Conservation (phyloP, 768 basidiomycete species). For the Mycena polygramma region DNA sequence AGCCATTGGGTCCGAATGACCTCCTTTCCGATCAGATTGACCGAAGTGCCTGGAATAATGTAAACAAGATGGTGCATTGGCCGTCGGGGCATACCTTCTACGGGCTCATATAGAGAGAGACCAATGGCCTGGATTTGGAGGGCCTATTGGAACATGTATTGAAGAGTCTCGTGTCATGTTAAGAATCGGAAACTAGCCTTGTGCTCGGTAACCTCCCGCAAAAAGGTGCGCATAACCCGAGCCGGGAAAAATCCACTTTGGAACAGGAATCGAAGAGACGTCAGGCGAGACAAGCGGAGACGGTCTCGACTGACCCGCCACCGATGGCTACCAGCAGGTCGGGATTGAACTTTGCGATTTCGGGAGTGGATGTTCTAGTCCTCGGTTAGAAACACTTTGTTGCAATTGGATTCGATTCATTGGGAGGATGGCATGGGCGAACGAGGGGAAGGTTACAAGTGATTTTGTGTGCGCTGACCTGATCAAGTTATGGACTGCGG, state of each 20-base stretch:
- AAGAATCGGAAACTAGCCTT: constrained; percentile 43
- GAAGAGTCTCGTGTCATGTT: too few relatives aligned
- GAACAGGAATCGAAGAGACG: neutral
- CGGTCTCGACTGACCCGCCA: constrained; percentile 76
- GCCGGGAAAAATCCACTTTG: constrained; percentile 95
- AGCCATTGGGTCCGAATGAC: constrained; percentile 98
- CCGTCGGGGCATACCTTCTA: constrained; percentile 47
- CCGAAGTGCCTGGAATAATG: constrained; percentile 66
- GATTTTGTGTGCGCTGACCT: constrained; percentile 38
- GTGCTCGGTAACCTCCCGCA: constrained; percentile 77
- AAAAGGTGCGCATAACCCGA: constrained; percentile 91
- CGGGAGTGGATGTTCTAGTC: constrained; percentile 61
- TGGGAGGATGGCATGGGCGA: too few relatives aligned
- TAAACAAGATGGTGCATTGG: neutral
- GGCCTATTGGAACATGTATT: constrained; percentile 47
- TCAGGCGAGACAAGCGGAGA: constrained; percentile 34
- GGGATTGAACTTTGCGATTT: constrained; percentile 88
- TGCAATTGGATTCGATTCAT: too few relatives aligned
- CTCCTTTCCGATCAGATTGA: constrained; percentile 82
- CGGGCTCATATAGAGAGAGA: constrained; percentile 92
- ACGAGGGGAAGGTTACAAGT: neutral
- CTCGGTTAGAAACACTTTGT: too few relatives aligned
- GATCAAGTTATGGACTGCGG: constrained; percentile 84
- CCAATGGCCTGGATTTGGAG: constrained; percentile 98
- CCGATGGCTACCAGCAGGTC: constrained; percentile 89